Conservation (phyloP, 805 yeast genomes). For the Teunomyces kruisii region DNA sequence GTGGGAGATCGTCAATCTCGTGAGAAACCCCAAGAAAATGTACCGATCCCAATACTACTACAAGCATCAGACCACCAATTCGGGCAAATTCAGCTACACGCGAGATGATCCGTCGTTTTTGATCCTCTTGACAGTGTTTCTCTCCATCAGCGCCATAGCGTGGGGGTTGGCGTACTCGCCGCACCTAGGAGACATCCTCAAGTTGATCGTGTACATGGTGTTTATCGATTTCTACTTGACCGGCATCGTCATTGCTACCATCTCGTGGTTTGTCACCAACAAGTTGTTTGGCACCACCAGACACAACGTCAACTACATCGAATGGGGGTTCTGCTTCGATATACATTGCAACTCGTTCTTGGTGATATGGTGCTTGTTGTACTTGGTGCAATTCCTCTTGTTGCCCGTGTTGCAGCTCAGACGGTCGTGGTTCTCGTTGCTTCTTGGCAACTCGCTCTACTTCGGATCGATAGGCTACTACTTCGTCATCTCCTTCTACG, state of each 20-base stretch:
- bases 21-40: slow-evolving; percentile 76
- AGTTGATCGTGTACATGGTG: slow-evolving; percentile 78
- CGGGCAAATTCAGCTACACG: slow-evolving; percentile 67
- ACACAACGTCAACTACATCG: slow-evolving; percentile 47
- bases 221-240: slow-evolving; percentile 73
- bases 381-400: slow-evolving; percentile 70
- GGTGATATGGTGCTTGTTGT: slow-evolving; percentile 72
- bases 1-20: slow-evolving; percentile 82
- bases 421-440: slow-evolving; percentile 59
- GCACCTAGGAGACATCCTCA: slow-evolving; percentile 56
- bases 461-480: slow-evolving; percentile 74
- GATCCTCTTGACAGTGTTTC: slow-evolving; percentile 63
- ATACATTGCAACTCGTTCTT: slow-evolving; percentile 90
- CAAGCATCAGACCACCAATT: slow-evolving; percentile 55
- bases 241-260: slow-evolving; percentile 68
- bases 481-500: slow-evolving; percentile 78
- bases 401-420: slow-evolving; percentile 69
- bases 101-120: slow-evolving; percentile 92
- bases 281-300: slow-evolving; percentile 46
- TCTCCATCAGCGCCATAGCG: slow-evolving; percentile 74
- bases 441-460: slow-evolving; percentile 79
- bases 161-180: slow-evolving; percentile 89
- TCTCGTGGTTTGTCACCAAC: slow-evolving; percentile 72
- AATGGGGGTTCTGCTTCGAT: slow-evolving; percentile 95
- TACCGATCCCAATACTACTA: slow-evolving; percentile 74